Percentiles rank a stretch among this genome's conserved stretches.
Evolutionary conservation across 2,329 filamentous ascomycete species (phyloP).

Genomic region (Xylaria sp.): DNA sequence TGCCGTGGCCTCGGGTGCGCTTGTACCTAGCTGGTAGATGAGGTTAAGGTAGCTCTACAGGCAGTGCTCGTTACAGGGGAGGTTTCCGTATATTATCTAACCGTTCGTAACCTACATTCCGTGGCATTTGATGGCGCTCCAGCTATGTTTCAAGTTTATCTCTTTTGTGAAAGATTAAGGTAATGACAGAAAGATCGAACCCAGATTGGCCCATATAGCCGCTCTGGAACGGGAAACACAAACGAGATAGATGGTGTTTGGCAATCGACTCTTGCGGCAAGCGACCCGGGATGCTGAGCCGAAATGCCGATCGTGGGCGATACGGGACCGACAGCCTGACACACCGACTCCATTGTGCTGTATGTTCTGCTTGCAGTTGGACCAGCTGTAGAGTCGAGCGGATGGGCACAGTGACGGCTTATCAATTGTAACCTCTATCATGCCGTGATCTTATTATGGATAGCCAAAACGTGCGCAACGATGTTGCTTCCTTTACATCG

Average conservation of each 20-base stretch:
- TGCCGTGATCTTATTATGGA: conserved; percentile 10
- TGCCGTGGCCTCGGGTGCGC: conserved; percentile 19
- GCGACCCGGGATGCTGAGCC: conserved; percentile 39
- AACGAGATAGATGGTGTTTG: conserved; percentile 2
- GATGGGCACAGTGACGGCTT: conserved; percentile 5
- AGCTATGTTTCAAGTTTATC: neutral
- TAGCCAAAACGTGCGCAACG: conserved; percentile 18
- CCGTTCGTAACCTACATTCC: neutral
- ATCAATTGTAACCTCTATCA: conserved; percentile 17
- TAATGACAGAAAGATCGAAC: neutral
- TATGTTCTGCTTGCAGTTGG: conserved; percentile 5
- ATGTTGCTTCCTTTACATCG: conserved; percentile 4
- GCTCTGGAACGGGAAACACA: conserved; percentile 28
- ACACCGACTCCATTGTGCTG: conserved; percentile 8
- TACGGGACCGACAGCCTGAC: conserved; percentile 17
- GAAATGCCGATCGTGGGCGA: conserved; percentile 38
- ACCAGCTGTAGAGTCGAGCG: conserved; percentile 10
- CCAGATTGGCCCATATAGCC: conserved; percentile 4
- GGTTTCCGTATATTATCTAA: neutral
- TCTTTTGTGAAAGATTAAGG: neutral
- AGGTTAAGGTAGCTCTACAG: conserved; percentile 16
- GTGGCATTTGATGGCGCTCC: neutral
- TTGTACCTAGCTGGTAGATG: conserved; percentile 16
- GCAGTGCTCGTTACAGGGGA: conserved; percentile 2
- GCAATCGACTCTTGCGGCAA: conserved; percentile 16